phyloP scores from a whole-genome alignment of 192 early-diverging fungal species.

The Pecoramyces ruminantium region DNA sequence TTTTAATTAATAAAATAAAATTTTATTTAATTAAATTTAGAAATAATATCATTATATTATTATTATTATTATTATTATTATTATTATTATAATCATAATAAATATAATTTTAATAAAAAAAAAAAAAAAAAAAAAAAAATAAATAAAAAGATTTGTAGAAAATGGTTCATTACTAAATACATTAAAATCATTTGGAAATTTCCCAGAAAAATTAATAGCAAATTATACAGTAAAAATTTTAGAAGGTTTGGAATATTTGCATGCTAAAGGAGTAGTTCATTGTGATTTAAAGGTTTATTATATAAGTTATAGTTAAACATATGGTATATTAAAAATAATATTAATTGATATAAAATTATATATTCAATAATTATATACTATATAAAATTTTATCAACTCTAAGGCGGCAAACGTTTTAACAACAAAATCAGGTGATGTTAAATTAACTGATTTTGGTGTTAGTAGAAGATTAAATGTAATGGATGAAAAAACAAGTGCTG shows the following conservation, averaged over 20 bases:
- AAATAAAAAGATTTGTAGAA: constrained; percentile 41
- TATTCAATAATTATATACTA: neutral
- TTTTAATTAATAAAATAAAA: neutral
- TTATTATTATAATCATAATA: too few relatives aligned
- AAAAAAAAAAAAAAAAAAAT: too few relatives aligned
- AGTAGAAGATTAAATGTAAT: constrained; percentile 66
- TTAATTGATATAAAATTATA: too few relatives aligned
- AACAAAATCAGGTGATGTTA: constrained; percentile 90
- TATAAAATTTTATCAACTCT: too few relatives aligned
- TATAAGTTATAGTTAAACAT: neutral
- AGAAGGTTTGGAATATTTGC: constrained; percentile 76
- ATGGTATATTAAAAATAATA: too few relatives aligned
- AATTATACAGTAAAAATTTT: constrained; percentile 78
- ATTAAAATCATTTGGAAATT: constrained; percentile 70
- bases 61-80: neutral
- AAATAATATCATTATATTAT: constrained; percentile 3
- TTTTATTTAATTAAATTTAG: neutral
- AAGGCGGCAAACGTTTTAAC: constrained; percentile 75
- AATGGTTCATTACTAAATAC: constrained; percentile 81
- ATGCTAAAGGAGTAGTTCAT: constrained; percentile 71
- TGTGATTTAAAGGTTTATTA: constrained; percentile 72
- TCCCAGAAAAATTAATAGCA: constrained; percentile 76
- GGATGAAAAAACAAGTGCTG: constrained; percentile 44
- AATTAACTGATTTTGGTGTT: constrained; percentile 93
- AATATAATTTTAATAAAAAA: too few relatives aligned